Base-by-base conservation (phyloP, 2,329 filamentous ascomycete genomes). In the Aotearoamyces nothofagi region DNA sequence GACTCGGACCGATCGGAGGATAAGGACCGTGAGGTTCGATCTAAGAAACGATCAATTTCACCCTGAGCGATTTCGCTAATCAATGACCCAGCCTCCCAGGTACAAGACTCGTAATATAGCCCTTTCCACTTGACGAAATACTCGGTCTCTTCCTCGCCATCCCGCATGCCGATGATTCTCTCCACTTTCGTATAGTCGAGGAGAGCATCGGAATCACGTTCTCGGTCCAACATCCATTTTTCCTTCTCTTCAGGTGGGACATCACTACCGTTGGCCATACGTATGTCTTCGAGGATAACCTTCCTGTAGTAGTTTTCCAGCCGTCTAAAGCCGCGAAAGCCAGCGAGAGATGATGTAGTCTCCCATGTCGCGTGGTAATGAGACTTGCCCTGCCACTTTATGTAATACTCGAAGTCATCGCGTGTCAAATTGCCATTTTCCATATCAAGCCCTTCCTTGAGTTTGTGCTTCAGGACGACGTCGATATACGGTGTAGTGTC, bases 61-160 rank as follows among this genome's bases (percentile, higher is more conserved):
- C 73, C 70, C 52, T 94, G 84, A 26, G 86, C 83, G 30, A 82
- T 70, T 17, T 72, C 60, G 47, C 74, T 80, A 42, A 96, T 70
- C 17, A 87, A 63, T 5, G 70, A 64, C 22, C 75, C 80, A 22
- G 62, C 56, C 51, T 98, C 90, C 92, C 92, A 98, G 2, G 92
- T 98, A 54, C 81, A 93, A 37, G 77, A 76, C 44, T 96, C 86
- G 49, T 98, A 98, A 29, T 78, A 81, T 29, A 96, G 67, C 8
- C 82, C 81, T 54, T 90, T 92, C 84, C 90, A 98, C 58, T 98
- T 98, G 54, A 96, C 78, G 39, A 76, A 82, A 52, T 98, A 98
- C 50, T 96, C 83, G 1, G 70, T 70, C 27, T 74, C 82, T 6
- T 80, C 77, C 9, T 90, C 83, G 14, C 77, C 78, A 33, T 83